Conservation (phyloP, 352 stramenopile genomes). For the Pythium brassicae region DNA sequence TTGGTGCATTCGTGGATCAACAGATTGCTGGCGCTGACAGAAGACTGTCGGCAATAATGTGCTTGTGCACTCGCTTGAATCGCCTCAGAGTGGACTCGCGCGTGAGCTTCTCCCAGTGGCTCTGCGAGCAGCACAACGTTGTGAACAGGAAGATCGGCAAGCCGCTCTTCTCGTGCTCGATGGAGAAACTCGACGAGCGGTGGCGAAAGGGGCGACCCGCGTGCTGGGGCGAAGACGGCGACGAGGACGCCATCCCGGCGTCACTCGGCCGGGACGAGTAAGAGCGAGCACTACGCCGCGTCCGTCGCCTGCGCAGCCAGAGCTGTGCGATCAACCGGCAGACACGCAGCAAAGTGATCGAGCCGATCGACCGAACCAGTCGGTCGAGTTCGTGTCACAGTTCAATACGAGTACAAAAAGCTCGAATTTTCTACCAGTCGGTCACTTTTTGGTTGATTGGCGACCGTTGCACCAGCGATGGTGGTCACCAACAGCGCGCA, state of each 20-base stretch:
- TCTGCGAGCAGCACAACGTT: conserved; percentile 97
- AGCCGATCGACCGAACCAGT: too few species aligned
- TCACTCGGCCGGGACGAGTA: conserved; percentile 17
- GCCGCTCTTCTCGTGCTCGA: conserved; percentile 90
- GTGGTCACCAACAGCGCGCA: background rate
- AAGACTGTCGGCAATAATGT: background rate
- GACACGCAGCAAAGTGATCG: too few species aligned
- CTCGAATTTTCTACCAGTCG: too few species aligned
- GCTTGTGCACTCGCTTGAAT: conserved; percentile 2
- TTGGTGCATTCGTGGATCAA: too few species aligned
- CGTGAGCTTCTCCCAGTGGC: conserved; percentile 92
- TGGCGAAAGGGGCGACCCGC: conserved; percentile 90
- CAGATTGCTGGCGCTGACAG: too few species aligned
- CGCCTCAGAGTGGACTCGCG: conserved; percentile 83
- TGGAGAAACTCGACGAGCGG: conserved; percentile 91
- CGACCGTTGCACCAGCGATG: background rate
- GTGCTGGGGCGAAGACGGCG: conserved; percentile 75
- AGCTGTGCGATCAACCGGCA: too few species aligned
- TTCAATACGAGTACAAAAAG: too few species aligned
- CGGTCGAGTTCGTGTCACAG: too few species aligned
- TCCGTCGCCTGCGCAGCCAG: too few species aligned
- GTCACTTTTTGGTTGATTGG: background rate
- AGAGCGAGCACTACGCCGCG: background rate
- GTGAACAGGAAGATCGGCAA: conserved; percentile 98
- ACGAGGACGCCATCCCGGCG: conserved; percentile 24